These are phyloP conservation scores for Cyclotella cryptica DNA, from an alignment of 108 stramenopile species.

Conservation along the genomic window DNA sequence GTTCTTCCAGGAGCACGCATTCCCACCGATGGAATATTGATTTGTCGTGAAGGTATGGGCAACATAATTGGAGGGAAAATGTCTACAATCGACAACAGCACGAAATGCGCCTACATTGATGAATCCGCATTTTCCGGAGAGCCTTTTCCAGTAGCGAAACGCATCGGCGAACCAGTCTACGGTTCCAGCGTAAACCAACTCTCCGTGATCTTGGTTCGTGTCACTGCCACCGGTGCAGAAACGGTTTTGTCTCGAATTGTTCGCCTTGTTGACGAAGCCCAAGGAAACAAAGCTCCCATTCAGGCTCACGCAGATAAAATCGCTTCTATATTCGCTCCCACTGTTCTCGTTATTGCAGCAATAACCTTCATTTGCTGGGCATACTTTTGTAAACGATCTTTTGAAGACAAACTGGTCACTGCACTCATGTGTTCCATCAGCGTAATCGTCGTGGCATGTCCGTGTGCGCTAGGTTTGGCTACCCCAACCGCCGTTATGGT, in stretches of 20 bases:
- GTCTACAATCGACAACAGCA: not conserved
- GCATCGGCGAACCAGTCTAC: conserved; percentile 60
- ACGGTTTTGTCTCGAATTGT: conserved; percentile 87
- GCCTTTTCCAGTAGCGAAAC: conserved; percentile 86
- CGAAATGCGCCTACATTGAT: conserved; percentile 71
- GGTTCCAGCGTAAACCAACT: conserved; percentile 84
- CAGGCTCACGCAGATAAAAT: conserved; percentile 92
- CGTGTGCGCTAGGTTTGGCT: conserved; percentile 95
- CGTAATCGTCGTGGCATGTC: conserved; percentile 95
- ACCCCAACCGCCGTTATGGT: conserved; percentile 99
- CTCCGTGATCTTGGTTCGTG: conserved; percentile 71
- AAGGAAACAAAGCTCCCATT: conserved; percentile 92
- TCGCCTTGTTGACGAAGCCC: conserved; percentile 93
- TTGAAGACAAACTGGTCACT: conserved; percentile 61
- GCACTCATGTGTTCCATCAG: conserved; percentile 77
- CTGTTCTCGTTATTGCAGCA: conserved; percentile 71
- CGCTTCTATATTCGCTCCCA: conserved; percentile 92
- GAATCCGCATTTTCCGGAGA: conserved; percentile 95
- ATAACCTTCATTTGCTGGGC: conserved; percentile 83
- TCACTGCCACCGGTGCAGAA: conserved; percentile 78
- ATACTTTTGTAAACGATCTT: conserved; percentile 34
- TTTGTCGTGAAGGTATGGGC: conserved; percentile 45
- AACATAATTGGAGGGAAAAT: conserved; percentile 11
- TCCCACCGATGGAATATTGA: conserved; percentile 82
- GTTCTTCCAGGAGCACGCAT: conserved; percentile 79